Percentiles rank a stretch among this genome's conserved stretches.
phyloP scores from a whole-genome alignment of 257 asterid genomes.

The Lycium barbarum region DNA sequence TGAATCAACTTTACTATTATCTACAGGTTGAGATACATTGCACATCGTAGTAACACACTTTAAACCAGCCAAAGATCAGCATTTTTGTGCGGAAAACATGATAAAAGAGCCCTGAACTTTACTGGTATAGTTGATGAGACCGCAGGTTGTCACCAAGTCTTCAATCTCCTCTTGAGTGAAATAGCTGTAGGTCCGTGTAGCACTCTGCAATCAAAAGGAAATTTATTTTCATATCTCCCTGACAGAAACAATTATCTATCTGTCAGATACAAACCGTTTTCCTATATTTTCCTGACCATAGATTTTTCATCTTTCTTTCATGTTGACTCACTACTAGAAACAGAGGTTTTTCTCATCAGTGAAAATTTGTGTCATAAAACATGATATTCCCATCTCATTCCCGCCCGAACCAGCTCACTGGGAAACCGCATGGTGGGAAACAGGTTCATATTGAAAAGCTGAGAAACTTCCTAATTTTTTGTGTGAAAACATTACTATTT shows the following conservation, averaged over 20 bases:
- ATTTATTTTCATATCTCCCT: background rate
- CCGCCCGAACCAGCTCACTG: too few relatives aligned
- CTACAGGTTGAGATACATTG: background rate
- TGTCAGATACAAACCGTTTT: background rate
- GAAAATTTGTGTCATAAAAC: too few relatives aligned
- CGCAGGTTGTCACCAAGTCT: slow-evolving; percentile 79
- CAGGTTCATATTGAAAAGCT: too few relatives aligned
- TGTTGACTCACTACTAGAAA: background rate
- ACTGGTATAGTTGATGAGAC: slow-evolving; percentile 72
- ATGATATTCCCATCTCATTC: too few relatives aligned
- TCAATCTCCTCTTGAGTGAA: slow-evolving; percentile 82
- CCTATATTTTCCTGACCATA: background rate
- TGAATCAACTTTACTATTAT: slow-evolving; percentile 3
- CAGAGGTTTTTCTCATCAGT: too few relatives aligned
- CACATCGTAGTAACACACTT: background rate
- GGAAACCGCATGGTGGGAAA: too few relatives aligned
- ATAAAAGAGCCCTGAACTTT: slow-evolving; percentile 74
- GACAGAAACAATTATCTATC: background rate
- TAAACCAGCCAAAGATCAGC: slow-evolving; percentile 41
- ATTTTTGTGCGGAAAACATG: slow-evolving; percentile 87
- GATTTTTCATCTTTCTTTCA: background rate
- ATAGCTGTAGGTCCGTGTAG: slow-evolving; percentile 52
- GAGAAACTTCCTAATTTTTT: too few relatives aligned
- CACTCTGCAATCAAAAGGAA: slow-evolving; percentile 47
- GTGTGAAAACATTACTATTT: too few relatives aligned